Evolutionary conservation across 2,329 filamentous ascomycete genomes (phyloP).

Genomic region (Penicillium sclerotigenum): DNA sequence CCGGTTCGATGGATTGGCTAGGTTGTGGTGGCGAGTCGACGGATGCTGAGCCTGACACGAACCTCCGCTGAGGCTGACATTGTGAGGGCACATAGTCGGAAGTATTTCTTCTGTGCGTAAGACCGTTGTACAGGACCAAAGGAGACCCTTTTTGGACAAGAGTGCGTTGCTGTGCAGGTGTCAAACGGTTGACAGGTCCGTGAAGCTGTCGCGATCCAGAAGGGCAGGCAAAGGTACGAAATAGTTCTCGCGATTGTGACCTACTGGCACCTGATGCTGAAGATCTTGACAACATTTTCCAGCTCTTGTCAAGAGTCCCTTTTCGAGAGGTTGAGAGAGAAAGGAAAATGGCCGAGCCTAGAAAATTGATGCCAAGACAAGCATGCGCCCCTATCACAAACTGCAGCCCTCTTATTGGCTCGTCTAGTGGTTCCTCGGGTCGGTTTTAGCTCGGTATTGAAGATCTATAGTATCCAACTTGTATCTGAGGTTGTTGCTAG

Average conservation of each 20-base stretch:
- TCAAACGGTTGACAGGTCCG: conserved; percentile 23
- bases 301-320: conserved; percentile 9
- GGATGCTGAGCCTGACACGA: conserved; percentile 23
- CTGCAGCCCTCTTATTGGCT: conserved; percentile 29
- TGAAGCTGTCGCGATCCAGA: conserved; percentile 25
- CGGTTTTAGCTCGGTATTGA: not conserved
- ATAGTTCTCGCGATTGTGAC: conserved; percentile 27
- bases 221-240: conserved; percentile 23
- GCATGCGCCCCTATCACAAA: conserved; percentile 24
- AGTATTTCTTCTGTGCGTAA: not conserved
- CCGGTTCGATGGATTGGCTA: conserved; percentile 21
- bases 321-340: conserved; percentile 5
- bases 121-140: not conserved
- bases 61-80: conserved; percentile 19
- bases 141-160: conserved; percentile 8
- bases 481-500: not conserved
- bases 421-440: not conserved
- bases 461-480: not conserved
- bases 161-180: conserved; percentile 16
- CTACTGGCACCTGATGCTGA: conserved; percentile 30
- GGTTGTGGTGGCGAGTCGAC: conserved; percentile 15
- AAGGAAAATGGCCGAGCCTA: conserved; percentile 19
- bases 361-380: conserved; percentile 32
- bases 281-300: conserved; percentile 37
- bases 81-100: not conserved